Base-by-base conservation (phyloP, 176 grass and related monocot genomes). In the Rhynchospora tenuis region DNA sequence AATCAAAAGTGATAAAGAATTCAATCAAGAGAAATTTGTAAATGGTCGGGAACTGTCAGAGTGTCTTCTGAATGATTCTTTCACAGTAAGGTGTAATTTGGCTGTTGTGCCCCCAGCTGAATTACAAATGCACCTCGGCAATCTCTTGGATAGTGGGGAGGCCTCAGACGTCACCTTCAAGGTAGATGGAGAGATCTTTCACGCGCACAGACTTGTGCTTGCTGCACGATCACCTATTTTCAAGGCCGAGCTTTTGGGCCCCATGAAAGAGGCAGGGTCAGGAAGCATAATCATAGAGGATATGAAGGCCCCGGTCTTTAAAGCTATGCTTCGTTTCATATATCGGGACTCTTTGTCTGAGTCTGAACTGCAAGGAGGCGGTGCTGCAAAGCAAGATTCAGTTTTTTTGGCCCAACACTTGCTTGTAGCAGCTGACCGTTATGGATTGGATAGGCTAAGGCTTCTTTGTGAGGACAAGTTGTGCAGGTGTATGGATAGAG, bases 381-480 rank as follows among this genome's bases (percentile, higher is more conserved):
- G 12, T n/a, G 63, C 2, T 24, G 22, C 63, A 26, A 24, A 10
- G 16, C 0, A 17, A 20, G 1, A 69, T n/a, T 43, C 33, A 31
- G 48, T 6, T 56, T 56, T 13, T 9, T 84, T 92, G 64, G 65
- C 80, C 8, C 77, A 86, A 2, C 85, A 83, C 23, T 50, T 90
- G 1, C 72, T 92, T 2, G 87, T 67, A 0, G 85, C 83, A 44
- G 88, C 88, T 1, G 57, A 88, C 66, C 78, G 88, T 20, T 92
- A 90, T 28, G 83, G 68, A 1, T 43, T 92, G 24, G 85, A 88
- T 2, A 85, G 83, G 63, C 87, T 92, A 11, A 93, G 83, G 78
- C 0, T 84, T 1, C 86, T 93, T 0, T 90, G 91, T 20, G 85
- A 82, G 23, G 19, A 26, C 14, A 90, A 83, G 82, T 67, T 90